Evolutionary conservation across 139 green algal species (phyloP).

Genomic region (Coelastrella sp.): DNA sequence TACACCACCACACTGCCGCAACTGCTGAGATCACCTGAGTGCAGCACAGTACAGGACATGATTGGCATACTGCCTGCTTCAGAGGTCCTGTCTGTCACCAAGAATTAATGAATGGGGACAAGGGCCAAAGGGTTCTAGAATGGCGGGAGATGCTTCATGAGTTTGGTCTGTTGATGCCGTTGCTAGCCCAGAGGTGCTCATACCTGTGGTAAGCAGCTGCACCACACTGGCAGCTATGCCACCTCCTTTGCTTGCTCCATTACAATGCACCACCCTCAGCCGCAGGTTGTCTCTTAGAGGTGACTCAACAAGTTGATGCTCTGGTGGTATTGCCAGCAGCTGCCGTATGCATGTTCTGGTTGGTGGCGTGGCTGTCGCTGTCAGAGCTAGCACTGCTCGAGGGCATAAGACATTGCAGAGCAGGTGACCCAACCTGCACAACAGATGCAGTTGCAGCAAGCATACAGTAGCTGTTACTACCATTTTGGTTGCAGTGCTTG

Average conservation of each 20-base stretch:
- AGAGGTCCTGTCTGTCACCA: no score
- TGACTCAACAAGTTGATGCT: constrained; percentile 68
- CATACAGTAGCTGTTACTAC: not conserved
- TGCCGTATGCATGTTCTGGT: constrained; percentile 71
- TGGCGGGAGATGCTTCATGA: no score
- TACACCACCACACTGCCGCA: constrained; percentile 82
- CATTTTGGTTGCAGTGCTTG: no score
- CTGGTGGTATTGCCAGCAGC: constrained; percentile 70
- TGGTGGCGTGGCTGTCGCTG: constrained; percentile 86
- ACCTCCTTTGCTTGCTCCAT: not conserved
- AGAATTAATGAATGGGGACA: no score
- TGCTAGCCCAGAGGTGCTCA: not conserved
- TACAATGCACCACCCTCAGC: constrained; percentile 66
- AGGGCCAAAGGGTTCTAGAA: no score
- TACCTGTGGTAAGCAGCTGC: constrained; percentile 38
- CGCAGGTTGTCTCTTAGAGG: constrained; percentile 82
- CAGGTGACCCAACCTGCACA: constrained; percentile 62
- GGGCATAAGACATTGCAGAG: constrained; percentile 68
- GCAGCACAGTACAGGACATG: not conserved
- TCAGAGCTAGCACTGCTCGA: constrained; percentile 84
- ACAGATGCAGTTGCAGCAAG: not conserved
- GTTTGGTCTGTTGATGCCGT: no score
- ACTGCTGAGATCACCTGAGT: constrained; percentile 53
- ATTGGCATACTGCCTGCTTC: constrained; percentile 3
- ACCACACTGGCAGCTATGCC: constrained; percentile 20